Evolutionary conservation across 2,329 filamentous ascomycete genomes (phyloP).

Genomic region (Aspergillus vadensis): DNA sequence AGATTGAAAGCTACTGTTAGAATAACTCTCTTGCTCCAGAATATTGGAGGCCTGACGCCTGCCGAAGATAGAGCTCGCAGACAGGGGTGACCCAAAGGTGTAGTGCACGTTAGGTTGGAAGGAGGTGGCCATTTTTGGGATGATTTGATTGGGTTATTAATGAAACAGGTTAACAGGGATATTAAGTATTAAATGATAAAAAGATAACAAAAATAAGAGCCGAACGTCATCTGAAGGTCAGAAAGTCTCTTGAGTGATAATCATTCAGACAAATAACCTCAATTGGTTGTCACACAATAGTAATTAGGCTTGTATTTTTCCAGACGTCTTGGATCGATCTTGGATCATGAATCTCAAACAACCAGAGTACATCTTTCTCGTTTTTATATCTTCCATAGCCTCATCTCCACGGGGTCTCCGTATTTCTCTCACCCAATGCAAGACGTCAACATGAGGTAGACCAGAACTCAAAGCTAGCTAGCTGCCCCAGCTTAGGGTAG

Average conservation of each 20-base stretch:
- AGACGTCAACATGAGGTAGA: constrained; percentile 2
- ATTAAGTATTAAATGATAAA: no score
- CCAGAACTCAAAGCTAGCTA: neutral
- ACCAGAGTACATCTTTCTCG: neutral
- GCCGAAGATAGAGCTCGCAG: constrained; percentile 4
- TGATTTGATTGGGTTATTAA: neutral
- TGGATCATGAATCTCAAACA: no score
- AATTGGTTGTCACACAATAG: no score
- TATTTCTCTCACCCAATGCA: neutral
- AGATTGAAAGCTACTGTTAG: neutral
- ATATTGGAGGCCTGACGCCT: constrained; percentile 5
- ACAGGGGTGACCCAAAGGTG: constrained; percentile 14
- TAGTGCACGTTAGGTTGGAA: constrained; percentile 20
- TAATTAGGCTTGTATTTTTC: no score
- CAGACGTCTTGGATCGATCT: no score
- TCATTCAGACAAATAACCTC: no score
- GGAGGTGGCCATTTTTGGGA: constrained; percentile 17
- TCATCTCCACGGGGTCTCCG: neutral
- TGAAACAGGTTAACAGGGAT: neutral
- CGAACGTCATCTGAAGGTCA: no score
- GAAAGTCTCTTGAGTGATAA: no score
- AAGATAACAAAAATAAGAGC: no score
- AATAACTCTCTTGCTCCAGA: constrained; percentile 12
- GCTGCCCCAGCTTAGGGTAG: neutral
- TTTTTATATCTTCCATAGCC: neutral